A percentile compares a stretch with the other conserved stretches of the same genome.
Conservation (phyloP, 2,329 filamentous ascomycete species). For the Mycogone perniciosa region DNA sequence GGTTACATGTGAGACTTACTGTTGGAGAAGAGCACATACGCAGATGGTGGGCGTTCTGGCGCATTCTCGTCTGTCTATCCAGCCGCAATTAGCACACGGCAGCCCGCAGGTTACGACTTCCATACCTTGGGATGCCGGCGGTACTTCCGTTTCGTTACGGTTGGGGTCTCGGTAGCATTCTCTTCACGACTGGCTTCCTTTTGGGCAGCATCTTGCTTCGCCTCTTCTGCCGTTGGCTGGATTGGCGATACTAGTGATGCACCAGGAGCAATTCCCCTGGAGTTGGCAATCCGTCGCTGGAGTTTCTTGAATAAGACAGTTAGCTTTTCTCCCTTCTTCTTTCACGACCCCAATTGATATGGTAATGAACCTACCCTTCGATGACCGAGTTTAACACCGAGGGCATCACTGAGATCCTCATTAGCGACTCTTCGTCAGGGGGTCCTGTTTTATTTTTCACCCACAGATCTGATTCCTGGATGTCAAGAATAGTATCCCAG, state of each 20-base stretch:
- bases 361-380: conserved; percentile 54
- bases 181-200: conserved; percentile 44
- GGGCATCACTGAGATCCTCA: conserved; percentile 50
- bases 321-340: neutral
- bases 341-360: too few relatives aligned
- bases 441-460: conserved; percentile 24
- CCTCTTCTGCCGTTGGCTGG: conserved; percentile 47
- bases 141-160: conserved; percentile 64
- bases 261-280: conserved; percentile 55
- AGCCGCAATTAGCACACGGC: neutral
- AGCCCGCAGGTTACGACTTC: neutral
- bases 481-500: conserved; percentile 78
- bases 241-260: conserved; percentile 44
- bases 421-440: conserved; percentile 14
- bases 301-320: conserved; percentile 53
- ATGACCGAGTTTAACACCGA: conserved; percentile 75
- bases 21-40: conserved; percentile 81
- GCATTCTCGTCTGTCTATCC: conserved; percentile 67
- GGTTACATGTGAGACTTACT: conserved; percentile 45
- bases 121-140: conserved; percentile 67
- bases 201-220: conserved; percentile 48
- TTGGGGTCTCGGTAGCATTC: conserved; percentile 35
- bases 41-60: conserved; percentile 72
- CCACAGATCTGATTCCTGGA: conserved; percentile 77
- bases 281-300: conserved; percentile 75